phyloP scores from a whole-genome alignment of 2,329 filamentous ascomycete species.

The Xylariomycetidae sp. region DNA sequence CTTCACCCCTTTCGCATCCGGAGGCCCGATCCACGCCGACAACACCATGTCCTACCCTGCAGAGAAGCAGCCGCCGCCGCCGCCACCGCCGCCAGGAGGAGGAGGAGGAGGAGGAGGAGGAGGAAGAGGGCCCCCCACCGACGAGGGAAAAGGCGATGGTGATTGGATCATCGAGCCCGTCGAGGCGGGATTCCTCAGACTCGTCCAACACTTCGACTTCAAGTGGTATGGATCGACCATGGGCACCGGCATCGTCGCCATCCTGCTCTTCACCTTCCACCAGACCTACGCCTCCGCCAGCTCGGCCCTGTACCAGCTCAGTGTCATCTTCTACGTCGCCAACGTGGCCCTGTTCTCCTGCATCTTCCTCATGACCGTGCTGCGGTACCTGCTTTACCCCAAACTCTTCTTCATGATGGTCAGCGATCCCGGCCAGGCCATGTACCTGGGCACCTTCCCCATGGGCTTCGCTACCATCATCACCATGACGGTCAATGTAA shows the following conservation, averaged over 20 bases:
- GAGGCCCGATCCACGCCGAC: neutral
- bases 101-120: neutral
- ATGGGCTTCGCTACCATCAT: slow-evolving; percentile 66
- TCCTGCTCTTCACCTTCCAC: slow-evolving; percentile 47
- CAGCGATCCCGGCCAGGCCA: slow-evolving; percentile 56
- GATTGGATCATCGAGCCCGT: slow-evolving; percentile 8
- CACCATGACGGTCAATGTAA: slow-evolving; percentile 52
- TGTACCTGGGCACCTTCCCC: slow-evolving; percentile 63
- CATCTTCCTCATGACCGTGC: slow-evolving; percentile 46
- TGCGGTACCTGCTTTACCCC: slow-evolving; percentile 61
- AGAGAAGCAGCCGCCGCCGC: neutral
- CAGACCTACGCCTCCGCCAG: slow-evolving; percentile 5
- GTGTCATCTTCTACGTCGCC: slow-evolving; percentile 53
- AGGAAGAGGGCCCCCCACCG: too few relatives aligned
- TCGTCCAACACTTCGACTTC: slow-evolving; percentile 10
- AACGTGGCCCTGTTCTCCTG: slow-evolving; percentile 52
- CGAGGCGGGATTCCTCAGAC: slow-evolving; percentile 7
- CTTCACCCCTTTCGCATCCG: neutral
- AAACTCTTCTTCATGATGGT: slow-evolving; percentile 63
- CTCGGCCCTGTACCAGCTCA: slow-evolving; percentile 50
- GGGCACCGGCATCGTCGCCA: slow-evolving; percentile 63
- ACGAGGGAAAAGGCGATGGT: too few relatives aligned
- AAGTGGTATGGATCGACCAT: slow-evolving; percentile 55
- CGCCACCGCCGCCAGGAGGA: neutral
- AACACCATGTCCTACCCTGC: neutral